Conservation (phyloP, 768 basidiomycete species). For the Clathrus columnatus region DNA sequence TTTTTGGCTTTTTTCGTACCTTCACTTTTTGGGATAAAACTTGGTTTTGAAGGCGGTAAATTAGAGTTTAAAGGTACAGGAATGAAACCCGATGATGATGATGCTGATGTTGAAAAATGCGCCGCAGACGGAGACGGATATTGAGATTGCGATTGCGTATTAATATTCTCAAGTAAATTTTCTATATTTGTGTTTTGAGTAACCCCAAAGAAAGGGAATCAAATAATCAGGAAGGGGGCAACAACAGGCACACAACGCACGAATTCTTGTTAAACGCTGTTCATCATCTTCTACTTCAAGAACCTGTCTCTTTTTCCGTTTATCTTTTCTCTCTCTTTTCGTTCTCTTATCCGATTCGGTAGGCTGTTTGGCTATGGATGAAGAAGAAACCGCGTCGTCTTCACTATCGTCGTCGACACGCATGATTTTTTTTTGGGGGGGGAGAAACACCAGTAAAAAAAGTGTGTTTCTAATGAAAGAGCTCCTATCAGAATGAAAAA, state of each 20-base stretch:
- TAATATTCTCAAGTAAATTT: neutral
- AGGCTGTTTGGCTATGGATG: too few species aligned
- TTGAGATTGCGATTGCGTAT: conserved; percentile 11
- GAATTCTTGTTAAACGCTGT: conserved; percentile 31
- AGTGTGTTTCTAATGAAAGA: too few species aligned
- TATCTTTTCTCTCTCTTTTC: too few species aligned
- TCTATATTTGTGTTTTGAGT: conserved; percentile 3
- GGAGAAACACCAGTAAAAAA: too few species aligned
- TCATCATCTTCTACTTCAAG: conserved; percentile 44
- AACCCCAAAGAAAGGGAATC: conserved; percentile 9
- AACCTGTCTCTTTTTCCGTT: too few species aligned
- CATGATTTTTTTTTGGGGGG: too few species aligned
- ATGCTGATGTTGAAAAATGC: conserved; percentile 30
- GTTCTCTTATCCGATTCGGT: too few species aligned
- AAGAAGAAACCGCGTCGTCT: too few species aligned
- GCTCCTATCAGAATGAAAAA: too few species aligned
- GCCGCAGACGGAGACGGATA: conserved; percentile 31
- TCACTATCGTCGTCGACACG: too few species aligned
- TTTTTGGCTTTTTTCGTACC: neutral
- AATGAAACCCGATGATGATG: conserved; percentile 23
- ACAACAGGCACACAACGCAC: conserved; percentile 23
- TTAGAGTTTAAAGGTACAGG: conserved; percentile 9
- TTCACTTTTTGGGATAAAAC: neutral
- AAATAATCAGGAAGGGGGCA: conserved; percentile 23
- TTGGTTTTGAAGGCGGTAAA: neutral